Conservation (phyloP, 2,329 filamentous ascomycete genomes). For the Colletotrichum sidae region DNA sequence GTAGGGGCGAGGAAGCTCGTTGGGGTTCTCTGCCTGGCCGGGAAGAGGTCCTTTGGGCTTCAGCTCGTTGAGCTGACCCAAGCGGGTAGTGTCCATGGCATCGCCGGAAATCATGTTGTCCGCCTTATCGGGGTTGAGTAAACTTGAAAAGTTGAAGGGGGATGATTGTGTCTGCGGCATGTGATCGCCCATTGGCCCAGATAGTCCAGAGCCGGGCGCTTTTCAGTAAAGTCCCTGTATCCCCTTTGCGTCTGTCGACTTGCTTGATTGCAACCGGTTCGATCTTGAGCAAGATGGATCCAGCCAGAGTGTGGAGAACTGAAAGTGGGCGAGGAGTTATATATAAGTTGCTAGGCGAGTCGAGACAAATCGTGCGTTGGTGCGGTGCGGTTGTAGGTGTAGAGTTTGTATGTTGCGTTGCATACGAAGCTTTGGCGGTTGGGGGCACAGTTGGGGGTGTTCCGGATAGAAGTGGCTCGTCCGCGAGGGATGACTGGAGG, state of each 20-base stretch:
- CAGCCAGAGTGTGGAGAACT: too few relatives aligned
- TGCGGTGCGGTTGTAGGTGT: constrained; percentile 12
- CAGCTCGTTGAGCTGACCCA: constrained; percentile 45
- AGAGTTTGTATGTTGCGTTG: not conserved
- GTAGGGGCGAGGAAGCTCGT: constrained; percentile 92
- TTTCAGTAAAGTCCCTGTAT: not conserved
- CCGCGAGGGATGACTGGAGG: constrained; percentile 29
- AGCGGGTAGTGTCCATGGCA: constrained; percentile 33
- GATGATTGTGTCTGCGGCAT: constrained; percentile 78
- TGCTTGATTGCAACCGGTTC: not conserved
- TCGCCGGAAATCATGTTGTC: constrained; percentile 33
- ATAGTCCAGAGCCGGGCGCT: constrained; percentile 26
- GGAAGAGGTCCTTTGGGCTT: constrained; percentile 73
- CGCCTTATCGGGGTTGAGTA: constrained; percentile 69
- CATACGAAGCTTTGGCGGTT: constrained; percentile 28
- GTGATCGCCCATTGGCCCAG: constrained; percentile 60
- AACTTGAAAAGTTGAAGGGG: constrained; percentile 80
- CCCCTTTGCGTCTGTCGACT: too few relatives aligned
- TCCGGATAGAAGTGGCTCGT: constrained; percentile 25
- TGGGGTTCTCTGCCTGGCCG: constrained; percentile 69
- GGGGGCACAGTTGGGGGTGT: constrained; percentile 23
- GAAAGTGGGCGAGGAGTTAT: constrained; percentile 20
- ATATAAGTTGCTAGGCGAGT: constrained; percentile 29
- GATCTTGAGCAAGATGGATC: not conserved
- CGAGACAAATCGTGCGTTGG: not conserved